A percentile compares a stretch with the other conserved stretches of the same genome.
These are phyloP conservation scores for Cercospora sesami DNA, from an alignment of 2,329 filamentous ascomycete genomes.

Conservation along the genomic window DNA sequence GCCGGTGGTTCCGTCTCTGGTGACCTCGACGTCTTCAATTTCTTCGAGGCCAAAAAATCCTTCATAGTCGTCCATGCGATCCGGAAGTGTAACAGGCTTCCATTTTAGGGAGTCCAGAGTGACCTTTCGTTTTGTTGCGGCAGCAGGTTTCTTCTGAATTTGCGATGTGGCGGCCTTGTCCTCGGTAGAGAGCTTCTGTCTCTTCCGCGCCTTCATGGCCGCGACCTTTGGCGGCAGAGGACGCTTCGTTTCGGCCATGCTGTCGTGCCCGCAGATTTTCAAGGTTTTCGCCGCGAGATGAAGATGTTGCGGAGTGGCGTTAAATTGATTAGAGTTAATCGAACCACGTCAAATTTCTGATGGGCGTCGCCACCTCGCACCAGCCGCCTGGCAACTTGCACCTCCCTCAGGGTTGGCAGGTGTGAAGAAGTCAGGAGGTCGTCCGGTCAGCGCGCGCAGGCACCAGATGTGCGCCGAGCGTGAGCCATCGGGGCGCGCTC, in stretches of 20 bases:
- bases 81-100: slow-evolving; percentile 67
- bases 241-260: slow-evolving; percentile 40
- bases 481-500: not conserved
- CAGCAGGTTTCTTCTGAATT: slow-evolving; percentile 18
- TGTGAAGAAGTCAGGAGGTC: not conserved
- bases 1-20: slow-evolving; percentile 58
- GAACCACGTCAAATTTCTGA: not conserved
- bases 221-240: slow-evolving; percentile 42
- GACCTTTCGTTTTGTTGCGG: slow-evolving; percentile 23
- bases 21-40: slow-evolving; percentile 85
- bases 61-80: slow-evolving; percentile 82
- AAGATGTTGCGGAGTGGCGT: not conserved
- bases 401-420: not conserved
- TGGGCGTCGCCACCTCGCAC: not conserved
- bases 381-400: not conserved
- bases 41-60: slow-evolving; percentile 92
- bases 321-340: not conserved
- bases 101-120: slow-evolving; percentile 51
- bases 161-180: slow-evolving; percentile 11
- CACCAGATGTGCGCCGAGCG: not conserved
- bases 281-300: not conserved
- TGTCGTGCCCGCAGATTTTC: not conserved
- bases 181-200: slow-evolving; percentile 42
- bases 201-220: slow-evolving; percentile 46
- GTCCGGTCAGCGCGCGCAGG: not conserved